A percentile compares a stretch with the other conserved stretches of the same genome.
phyloP scores from a whole-genome alignment of 257 asterid genomes.

The Lycium barbarum region DNA sequence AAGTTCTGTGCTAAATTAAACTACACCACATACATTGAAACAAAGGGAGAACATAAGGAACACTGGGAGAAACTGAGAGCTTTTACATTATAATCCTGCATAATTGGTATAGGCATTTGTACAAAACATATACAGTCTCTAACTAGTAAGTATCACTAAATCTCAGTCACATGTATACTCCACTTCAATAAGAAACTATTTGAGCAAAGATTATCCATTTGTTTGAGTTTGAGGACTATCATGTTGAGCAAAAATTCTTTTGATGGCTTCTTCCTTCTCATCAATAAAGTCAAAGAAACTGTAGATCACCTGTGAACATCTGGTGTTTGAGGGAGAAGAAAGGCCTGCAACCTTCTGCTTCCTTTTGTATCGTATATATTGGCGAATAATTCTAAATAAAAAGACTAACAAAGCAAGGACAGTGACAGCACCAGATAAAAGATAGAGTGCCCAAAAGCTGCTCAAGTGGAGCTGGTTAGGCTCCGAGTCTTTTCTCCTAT shows the following conservation, averaged over 20 bases:
- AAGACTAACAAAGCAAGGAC: conserved; percentile 33
- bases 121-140: conserved; percentile 23
- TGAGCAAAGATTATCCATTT: neutral
- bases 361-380: conserved; percentile 41
- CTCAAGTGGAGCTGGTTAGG: conserved; percentile 68
- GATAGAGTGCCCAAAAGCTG: conserved; percentile 85
- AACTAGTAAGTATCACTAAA: conserved; percentile 16
- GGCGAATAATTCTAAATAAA: conserved; percentile 37
- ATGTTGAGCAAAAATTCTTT: conserved; percentile 40
- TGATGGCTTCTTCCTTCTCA: conserved; percentile 53
- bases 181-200: neutral
- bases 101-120: conserved; percentile 3
- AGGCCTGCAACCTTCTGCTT: conserved; percentile 31
- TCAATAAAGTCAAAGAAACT: conserved; percentile 50
- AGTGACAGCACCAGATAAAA: conserved; percentile 54
- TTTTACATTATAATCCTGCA: neutral
- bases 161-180: neutral
- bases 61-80: neutral
- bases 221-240: conserved; percentile 35
- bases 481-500: conserved; percentile 53
- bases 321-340: conserved; percentile 32
- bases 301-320: conserved; percentile 34
- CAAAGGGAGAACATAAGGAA: neutral
- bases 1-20: too few relatives aligned
- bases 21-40: neutral